Evolutionary conservation across 306 rosid species (phyloP).

Genomic region (Quercus aquifolioides): DNA sequence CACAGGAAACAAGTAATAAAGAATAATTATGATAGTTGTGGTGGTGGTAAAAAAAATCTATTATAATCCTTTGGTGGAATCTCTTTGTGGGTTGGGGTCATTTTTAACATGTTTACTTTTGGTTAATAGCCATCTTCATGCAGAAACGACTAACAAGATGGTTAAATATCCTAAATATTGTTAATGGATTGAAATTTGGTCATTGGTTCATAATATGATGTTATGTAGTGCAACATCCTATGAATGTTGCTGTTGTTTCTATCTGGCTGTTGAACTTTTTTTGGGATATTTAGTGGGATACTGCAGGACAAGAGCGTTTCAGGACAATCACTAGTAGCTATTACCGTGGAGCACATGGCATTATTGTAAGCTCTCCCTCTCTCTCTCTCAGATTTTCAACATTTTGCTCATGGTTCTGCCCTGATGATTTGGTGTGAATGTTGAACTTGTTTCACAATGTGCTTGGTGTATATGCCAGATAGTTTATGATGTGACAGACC

Average conservation of each 20-base stretch:
- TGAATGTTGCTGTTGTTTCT: background rate
- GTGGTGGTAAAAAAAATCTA: background rate
- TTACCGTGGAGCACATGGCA: conserved; percentile 65
- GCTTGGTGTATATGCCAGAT: conserved; percentile 31
- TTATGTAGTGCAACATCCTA: background rate
- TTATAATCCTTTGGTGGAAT: background rate
- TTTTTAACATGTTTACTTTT: background rate
- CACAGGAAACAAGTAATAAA: background rate
- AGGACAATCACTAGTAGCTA: conserved; percentile 59
- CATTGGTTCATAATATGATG: background rate
- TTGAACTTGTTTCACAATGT: background rate
- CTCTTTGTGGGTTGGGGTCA: background rate
- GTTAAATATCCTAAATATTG: background rate
- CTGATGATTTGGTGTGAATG: background rate
- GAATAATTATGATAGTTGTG: background rate
- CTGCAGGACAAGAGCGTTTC: conserved; percentile 63
- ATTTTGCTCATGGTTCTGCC: background rate
- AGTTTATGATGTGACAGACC: conserved; percentile 58
- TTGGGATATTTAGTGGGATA: conserved; percentile 41
- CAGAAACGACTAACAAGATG: background rate
- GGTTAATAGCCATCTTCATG: background rate
- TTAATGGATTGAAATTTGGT: background rate
- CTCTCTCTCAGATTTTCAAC: background rate
- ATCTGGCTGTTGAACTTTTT: background rate
- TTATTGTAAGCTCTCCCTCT: conserved; percentile 31